Evolutionary conservation across 2,329 filamentous ascomycete species (phyloP).

Genomic region (Peltaster fructicola): DNA sequence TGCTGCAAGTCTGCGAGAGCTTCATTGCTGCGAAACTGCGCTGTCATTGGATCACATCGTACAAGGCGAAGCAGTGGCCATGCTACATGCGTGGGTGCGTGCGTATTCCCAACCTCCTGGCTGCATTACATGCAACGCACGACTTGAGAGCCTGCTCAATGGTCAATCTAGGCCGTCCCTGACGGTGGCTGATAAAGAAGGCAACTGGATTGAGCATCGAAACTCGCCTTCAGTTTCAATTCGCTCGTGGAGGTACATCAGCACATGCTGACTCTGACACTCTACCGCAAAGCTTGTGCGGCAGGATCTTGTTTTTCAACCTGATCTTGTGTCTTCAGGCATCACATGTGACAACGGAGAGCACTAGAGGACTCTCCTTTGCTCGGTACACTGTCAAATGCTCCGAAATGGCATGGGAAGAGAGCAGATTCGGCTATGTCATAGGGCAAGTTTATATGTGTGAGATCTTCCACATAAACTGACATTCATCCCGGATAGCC

Average conservation of each 20-base stretch:
- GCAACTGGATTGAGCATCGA: too few species aligned
- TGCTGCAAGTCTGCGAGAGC: too few species aligned
- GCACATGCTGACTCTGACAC: too few species aligned
- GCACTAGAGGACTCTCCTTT: not conserved
- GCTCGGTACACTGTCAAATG: not conserved
- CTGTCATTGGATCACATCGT: not conserved
- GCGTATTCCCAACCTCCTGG: constrained; percentile 7
- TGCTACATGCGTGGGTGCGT: constrained; percentile 5
- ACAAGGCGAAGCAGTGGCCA: not conserved
- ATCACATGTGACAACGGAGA: not conserved
- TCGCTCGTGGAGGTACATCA: too few species aligned
- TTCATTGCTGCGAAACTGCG: too few species aligned
- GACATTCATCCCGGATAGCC: constrained; percentile 3
- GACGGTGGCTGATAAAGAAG: too few species aligned
- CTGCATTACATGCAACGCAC: constrained; percentile 6
- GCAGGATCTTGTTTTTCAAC: too few species aligned
- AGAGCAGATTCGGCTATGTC: constrained; percentile 1
- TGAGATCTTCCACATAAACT: constrained; percentile 4
- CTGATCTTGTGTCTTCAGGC: not conserved
- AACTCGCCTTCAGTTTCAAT: too few species aligned
- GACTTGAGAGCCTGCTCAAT: too few species aligned
- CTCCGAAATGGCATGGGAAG: not conserved
- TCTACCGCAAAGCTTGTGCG: too few species aligned
- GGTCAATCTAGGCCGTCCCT: too few species aligned
- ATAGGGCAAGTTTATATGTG: constrained; percentile 1